A percentile compares a stretch with the other conserved stretches of the same genome.
Conservation (phyloP, 768 basidiomycete genomes). For the Thelephora aurantiotincta region DNA sequence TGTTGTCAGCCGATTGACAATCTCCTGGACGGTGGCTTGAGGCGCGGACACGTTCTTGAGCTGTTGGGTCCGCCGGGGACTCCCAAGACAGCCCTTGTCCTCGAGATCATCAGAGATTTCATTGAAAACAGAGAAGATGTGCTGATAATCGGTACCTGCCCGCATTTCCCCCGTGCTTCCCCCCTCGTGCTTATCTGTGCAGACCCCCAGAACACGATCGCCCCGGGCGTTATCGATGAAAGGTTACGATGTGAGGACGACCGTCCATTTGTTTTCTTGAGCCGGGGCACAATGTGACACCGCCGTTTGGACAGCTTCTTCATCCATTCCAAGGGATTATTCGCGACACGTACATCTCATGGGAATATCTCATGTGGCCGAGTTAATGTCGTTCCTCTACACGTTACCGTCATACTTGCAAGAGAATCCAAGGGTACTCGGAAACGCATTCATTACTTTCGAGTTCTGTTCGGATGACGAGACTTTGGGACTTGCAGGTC, state of each 20-base stretch:
- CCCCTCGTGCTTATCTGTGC: slow-evolving; percentile 4
- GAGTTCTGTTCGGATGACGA: slow-evolving; percentile 3
- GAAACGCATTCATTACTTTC: not conserved
- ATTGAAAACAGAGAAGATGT: slow-evolving; percentile 34
- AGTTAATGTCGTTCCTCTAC: slow-evolving; percentile 45
- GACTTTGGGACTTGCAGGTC: slow-evolving; percentile 22
- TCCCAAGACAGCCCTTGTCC: slow-evolving; percentile 42
- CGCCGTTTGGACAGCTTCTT: slow-evolving; percentile 7
- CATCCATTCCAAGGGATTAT: slow-evolving; percentile 7
- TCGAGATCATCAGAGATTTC: slow-evolving; percentile 34
- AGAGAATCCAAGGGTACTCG: slow-evolving; percentile 30
- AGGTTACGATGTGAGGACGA: slow-evolving; percentile 12
- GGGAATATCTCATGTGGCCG: slow-evolving; percentile 31
- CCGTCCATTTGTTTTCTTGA: too few species aligned
- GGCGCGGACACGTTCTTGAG: slow-evolving; percentile 50
- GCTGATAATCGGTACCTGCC: slow-evolving; percentile 46
- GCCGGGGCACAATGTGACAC: not conserved
- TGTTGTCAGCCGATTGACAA: slow-evolving; percentile 37
- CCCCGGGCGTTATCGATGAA: slow-evolving; percentile 19
- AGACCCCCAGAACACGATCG: slow-evolving; percentile 38
- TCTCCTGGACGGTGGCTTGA: slow-evolving; percentile 49
- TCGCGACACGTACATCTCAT: slow-evolving; percentile 24
- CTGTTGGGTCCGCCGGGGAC: slow-evolving; percentile 67
- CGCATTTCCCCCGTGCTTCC: not conserved
- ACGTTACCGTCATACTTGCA: slow-evolving; percentile 34